Percentiles rank a stretch among this genome's conserved stretches.
Evolutionary conservation across 164 flowering plant genomes (phyloP).

Genomic region (Piper betle): DNA sequence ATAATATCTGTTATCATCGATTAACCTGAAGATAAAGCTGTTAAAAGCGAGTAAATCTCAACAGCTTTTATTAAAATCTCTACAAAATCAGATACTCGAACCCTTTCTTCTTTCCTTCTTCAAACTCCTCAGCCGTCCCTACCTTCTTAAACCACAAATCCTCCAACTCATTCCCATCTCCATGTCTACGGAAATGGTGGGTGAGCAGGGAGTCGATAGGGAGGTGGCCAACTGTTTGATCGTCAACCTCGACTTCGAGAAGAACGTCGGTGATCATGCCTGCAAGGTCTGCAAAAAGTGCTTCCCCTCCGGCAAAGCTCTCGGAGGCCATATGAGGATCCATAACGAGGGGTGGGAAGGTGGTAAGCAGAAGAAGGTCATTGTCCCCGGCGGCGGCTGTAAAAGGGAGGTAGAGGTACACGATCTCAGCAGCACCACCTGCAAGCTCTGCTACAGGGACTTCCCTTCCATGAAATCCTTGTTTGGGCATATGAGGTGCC

Average conservation of each 20-base stretch:
- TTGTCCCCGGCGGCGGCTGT: not conserved
- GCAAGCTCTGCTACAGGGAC: conserved; percentile 29
- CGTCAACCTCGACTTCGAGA: not conserved
- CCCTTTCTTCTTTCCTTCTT: too few relatives aligned
- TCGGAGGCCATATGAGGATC: conserved; percentile 50
- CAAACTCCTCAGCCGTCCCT: too few relatives aligned
- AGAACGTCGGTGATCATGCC: not conserved
- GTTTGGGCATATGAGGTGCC: conserved; percentile 50
- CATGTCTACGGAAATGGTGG: too few relatives aligned
- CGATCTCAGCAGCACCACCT: conserved; percentile 4
- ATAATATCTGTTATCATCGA: too few relatives aligned
- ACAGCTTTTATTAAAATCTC: too few relatives aligned
- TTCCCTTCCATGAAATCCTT: conserved; percentile 38
- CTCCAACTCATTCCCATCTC: too few relatives aligned
- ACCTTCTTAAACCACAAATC: too few relatives aligned
- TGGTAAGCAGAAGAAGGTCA: not conserved
- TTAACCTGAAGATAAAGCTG: too few relatives aligned
- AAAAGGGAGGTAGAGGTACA: not conserved
- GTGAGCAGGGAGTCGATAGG: too few relatives aligned
- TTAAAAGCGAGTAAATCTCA: too few relatives aligned
- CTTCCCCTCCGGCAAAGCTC: conserved; percentile 38
- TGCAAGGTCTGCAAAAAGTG: conserved; percentile 4
- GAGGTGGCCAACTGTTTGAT: not conserved
- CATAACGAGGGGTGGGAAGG: conserved; percentile 8
- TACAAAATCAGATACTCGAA: too few relatives aligned